Conservation (phyloP, 345 rosid species). For the Raphanus raphanistrum region DNA sequence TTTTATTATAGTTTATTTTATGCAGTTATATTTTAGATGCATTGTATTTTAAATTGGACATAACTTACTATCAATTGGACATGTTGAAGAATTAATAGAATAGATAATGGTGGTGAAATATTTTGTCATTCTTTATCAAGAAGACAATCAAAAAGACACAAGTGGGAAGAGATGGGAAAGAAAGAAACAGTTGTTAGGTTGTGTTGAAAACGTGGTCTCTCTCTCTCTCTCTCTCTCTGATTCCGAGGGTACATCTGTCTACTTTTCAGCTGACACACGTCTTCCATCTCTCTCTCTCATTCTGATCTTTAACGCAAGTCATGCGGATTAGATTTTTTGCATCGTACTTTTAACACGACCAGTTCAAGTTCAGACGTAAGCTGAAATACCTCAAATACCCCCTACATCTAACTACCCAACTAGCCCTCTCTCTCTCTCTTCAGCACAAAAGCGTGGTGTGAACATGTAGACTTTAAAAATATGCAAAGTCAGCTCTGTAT, state of each 20-base stretch:
- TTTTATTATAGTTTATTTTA: too few relatives aligned
- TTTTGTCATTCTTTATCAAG: not conserved
- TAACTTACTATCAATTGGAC: too few relatives aligned
- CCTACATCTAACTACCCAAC: not conserved
- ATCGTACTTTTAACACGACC: not conserved
- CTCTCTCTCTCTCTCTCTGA: not conserved
- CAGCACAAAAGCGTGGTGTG: not conserved
- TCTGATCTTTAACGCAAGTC: not conserved
- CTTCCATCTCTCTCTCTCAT: not conserved
- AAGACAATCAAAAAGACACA: not conserved
- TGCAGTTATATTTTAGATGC: too few relatives aligned
- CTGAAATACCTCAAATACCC: conserved; percentile 13
- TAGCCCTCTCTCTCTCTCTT: not conserved
- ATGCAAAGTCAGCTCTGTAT: not conserved
- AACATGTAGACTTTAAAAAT: not conserved
- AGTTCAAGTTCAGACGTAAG: conserved; percentile 18
- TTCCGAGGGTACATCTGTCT: conserved; percentile 29
- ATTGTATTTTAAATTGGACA: too few relatives aligned
- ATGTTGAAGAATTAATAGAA: too few relatives aligned
- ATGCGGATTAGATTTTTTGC: conserved; percentile 25
- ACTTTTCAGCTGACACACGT: conserved; percentile 24
- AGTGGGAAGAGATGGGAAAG: conserved; percentile 33
- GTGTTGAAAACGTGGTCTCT: conserved; percentile 39
- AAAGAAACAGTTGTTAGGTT: conserved; percentile 35
- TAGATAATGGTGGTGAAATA: not conserved